phyloP scores from a whole-genome alignment of 1,284 basidiomycete genomes.

The Macrocystidia cucumis region DNA sequence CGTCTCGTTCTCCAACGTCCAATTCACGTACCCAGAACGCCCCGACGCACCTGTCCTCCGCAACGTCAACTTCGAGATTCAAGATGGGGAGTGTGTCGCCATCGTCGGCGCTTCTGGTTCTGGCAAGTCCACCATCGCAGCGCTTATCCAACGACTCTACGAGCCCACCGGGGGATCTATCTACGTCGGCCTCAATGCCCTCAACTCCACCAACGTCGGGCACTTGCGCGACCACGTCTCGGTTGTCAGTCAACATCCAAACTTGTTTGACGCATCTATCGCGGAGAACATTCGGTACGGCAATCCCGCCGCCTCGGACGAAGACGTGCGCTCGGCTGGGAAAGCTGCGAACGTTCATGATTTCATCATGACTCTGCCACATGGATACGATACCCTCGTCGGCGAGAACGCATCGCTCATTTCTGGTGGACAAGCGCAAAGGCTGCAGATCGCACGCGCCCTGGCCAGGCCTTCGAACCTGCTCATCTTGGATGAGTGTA shows the following conservation, averaged over 20 bases:
- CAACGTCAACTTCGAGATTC: conserved; percentile 56
- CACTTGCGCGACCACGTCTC: conserved; percentile 80
- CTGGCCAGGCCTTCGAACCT: conserved; percentile 66
- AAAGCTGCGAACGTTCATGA: conserved; percentile 76
- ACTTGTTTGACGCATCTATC: conserved; percentile 82
- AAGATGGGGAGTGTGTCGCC: conserved; percentile 75
- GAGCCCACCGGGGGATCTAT: conserved; percentile 67
- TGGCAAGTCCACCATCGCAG: conserved; percentile 84
- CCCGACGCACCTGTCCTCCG: conserved; percentile 66
- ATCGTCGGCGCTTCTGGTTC: conserved; percentile 85
- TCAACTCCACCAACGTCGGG: conserved; percentile 53
- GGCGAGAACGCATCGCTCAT: conserved; percentile 87
- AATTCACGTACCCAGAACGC: conserved; percentile 81
- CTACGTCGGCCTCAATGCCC: conserved; percentile 41
- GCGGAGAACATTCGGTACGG: conserved; percentile 88
- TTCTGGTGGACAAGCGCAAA: conserved; percentile 93
- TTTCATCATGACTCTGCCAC: conserved; percentile 76
- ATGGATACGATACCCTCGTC: conserved; percentile 80
- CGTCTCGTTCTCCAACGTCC: conserved; percentile 64
- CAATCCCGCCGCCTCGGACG: conserved; percentile 35
- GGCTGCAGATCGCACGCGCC: conserved; percentile 88
- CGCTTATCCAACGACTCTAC: conserved; percentile 82
- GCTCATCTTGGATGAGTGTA: conserved; percentile 94
- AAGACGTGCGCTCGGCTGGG: conserved; percentile 65
- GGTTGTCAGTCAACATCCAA: conserved; percentile 80